These are phyloP conservation scores for Taiozyma sp. DNA, from an alignment of 1,139 yeast species.

Conservation along the genomic window DNA sequence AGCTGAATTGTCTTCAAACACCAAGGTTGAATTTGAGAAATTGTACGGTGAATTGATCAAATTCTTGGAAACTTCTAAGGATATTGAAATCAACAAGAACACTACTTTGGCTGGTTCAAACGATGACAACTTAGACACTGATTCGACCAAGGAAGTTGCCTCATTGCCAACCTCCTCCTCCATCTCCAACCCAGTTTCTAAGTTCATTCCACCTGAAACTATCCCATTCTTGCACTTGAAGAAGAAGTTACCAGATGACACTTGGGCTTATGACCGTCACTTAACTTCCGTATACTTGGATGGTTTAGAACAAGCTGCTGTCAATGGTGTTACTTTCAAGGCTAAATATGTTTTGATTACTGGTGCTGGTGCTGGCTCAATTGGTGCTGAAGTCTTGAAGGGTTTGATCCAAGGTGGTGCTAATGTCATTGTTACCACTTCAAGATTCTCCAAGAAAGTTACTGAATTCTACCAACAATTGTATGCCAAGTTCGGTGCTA, in stretches of 20 bases:
- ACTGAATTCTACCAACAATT: slow-evolving; percentile 94
- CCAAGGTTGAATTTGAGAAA: slow-evolving; percentile 72
- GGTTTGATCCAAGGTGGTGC: slow-evolving; percentile 98
- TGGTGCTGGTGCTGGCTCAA: slow-evolving; percentile 99
- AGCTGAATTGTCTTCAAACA: slow-evolving; percentile 45
- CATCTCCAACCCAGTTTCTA: slow-evolving; percentile 67
- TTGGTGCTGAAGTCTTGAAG: slow-evolving; percentile 94
- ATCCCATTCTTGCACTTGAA: slow-evolving; percentile 93
- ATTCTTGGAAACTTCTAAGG: slow-evolving; percentile 64
- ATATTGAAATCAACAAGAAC: slow-evolving; percentile 43
- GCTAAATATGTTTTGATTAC: slow-evolving; percentile 88
- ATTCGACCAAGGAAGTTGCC: slow-evolving; percentile 74
- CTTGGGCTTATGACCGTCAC: slow-evolving; percentile 80
- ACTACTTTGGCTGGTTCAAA: slow-evolving; percentile 36
- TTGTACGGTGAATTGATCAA: slow-evolving; percentile 74
- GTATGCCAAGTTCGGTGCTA: slow-evolving; percentile 88
- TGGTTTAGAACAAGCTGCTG: slow-evolving; percentile 89
- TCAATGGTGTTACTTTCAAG: slow-evolving; percentile 86
- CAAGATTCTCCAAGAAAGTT: slow-evolving; percentile 89
- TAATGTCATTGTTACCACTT: slow-evolving; percentile 91
- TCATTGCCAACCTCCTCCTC: slow-evolving; percentile 71
- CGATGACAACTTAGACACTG: slow-evolving; percentile 44
- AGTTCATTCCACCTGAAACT: slow-evolving; percentile 73
- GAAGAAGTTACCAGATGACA: slow-evolving; percentile 62
- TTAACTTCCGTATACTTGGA: slow-evolving; percentile 77